Conservation (phyloP, 2,329 filamentous ascomycete species). For the Clarireedia sp. region DNA sequence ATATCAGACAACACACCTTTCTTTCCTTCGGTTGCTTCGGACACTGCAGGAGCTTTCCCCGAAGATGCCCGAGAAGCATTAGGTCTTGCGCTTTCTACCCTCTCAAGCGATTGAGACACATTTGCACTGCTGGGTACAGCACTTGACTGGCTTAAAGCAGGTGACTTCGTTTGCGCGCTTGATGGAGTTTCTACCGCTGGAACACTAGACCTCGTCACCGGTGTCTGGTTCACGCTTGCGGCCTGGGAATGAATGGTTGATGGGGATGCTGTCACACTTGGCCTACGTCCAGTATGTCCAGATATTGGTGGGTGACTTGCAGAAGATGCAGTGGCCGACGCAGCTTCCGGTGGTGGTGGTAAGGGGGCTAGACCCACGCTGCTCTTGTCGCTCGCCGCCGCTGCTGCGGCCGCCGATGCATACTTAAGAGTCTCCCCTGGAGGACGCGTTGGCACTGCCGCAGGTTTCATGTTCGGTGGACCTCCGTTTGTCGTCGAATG, state of each 20-base stretch:
- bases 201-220: slow-evolving; percentile 31
- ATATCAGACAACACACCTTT: slow-evolving; percentile 34
- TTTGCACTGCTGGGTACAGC: slow-evolving; percentile 34
- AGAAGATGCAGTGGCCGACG: slow-evolving; percentile 41
- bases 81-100: slow-evolving; percentile 31
- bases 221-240: slow-evolving; percentile 26
- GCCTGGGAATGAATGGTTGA: slow-evolving; percentile 41
- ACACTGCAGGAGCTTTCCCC: slow-evolving; percentile 29
- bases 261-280: slow-evolving; percentile 52
- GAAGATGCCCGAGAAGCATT: slow-evolving; percentile 20
- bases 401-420: slow-evolving; percentile 88
- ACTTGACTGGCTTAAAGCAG: slow-evolving; percentile 38
- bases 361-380: slow-evolving; percentile 88
- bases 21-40: slow-evolving; percentile 37
- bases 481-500: slow-evolving; percentile 47
- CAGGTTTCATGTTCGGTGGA: slow-evolving; percentile 78
- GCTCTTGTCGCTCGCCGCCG: slow-evolving; percentile 83
- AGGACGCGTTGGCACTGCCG: slow-evolving; percentile 72
- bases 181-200: slow-evolving; percentile 29
- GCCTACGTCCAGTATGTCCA: slow-evolving; percentile 38
- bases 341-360: slow-evolving; percentile 72
- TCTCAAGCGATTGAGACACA: slow-evolving; percentile 39
- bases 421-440: slow-evolving; percentile 92
- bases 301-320: slow-evolving; percentile 26
- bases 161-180: slow-evolving; percentile 42